Conservation (phyloP, 2,329 filamentous ascomycete species). For the Sporothrix sp. region DNA sequence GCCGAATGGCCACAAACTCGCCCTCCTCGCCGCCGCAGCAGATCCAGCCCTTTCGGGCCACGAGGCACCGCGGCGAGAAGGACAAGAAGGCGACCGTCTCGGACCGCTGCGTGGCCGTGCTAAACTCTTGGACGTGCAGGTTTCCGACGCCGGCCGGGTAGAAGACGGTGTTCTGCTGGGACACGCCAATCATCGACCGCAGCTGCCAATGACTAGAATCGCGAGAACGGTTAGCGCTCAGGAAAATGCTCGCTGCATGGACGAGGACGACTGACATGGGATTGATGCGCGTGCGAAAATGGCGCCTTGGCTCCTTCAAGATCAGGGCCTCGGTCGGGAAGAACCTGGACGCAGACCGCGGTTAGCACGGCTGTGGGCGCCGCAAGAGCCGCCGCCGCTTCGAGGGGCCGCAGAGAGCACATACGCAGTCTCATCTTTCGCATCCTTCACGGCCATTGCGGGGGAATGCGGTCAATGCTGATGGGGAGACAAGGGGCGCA, state of each 20-base stretch:
- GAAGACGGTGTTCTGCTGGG: conserved; percentile 68
- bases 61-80: conserved; percentile 74
- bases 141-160: conserved; percentile 69
- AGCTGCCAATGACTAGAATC: conserved; percentile 68
- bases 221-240: conserved; percentile 14
- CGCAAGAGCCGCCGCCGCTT: no score
- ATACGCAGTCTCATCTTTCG: conserved; percentile 44
- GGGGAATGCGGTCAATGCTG: conserved; percentile 17
- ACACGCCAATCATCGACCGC: conserved; percentile 77
- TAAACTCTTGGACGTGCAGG: conserved; percentile 54
- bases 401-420: conserved; percentile 18
- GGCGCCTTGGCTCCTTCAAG: conserved; percentile 49
- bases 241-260: no score
- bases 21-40: conserved; percentile 84
- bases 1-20: conserved; percentile 71
- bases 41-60: conserved; percentile 78
- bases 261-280: conserved; percentile 43
- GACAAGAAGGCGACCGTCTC: conserved; percentile 62
- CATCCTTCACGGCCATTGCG: conserved; percentile 36
- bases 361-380: conserved; percentile 14
- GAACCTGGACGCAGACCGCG: conserved; percentile 35
- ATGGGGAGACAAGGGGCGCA: background rate
- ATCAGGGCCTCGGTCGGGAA: conserved; percentile 58
- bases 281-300: conserved; percentile 57
- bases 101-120: conserved; percentile 59